These are phyloP conservation scores for Blastobotrys ciferrii DNA, from an alignment of 1,139 yeast species.

Conservation along the genomic window DNA sequence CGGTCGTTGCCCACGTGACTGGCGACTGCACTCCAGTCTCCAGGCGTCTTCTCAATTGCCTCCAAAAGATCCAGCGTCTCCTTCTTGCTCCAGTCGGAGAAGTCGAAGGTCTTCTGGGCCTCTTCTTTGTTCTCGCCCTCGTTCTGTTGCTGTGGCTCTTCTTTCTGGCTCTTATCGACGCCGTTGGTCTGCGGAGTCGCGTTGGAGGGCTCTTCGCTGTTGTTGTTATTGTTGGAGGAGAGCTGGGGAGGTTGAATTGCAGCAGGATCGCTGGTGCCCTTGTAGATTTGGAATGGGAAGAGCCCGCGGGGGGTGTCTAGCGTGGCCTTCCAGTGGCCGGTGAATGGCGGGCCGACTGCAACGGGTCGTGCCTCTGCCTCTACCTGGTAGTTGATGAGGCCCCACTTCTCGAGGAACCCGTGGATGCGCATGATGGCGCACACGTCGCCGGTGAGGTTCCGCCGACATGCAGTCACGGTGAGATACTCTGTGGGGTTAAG, in stretches of 20 bases:
- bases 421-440: slow-evolving; percentile 90
- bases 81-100: slow-evolving; percentile 55
- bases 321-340: slow-evolving; percentile 46
- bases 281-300: slow-evolving; percentile 74
- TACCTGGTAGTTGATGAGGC: slow-evolving; percentile 91
- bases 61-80: slow-evolving; percentile 58
- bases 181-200: not conserved
- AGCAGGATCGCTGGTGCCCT: slow-evolving; percentile 35
- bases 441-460: slow-evolving; percentile 94
- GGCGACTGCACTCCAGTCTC: slow-evolving; percentile 72
- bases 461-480: slow-evolving; percentile 89
- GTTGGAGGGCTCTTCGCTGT: too few species aligned
- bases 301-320: slow-evolving; percentile 93
- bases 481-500: slow-evolving; percentile 90
- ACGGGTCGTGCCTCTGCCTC: slow-evolving; percentile 72
- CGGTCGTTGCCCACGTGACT: slow-evolving; percentile 48
- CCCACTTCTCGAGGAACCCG: slow-evolving; percentile 92
- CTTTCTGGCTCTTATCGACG: not conserved
- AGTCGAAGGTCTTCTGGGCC: slow-evolving; percentile 24
- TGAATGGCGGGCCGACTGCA: slow-evolving; percentile 66
- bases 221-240: not conserved
- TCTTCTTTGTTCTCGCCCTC: slow-evolving; percentile 41
- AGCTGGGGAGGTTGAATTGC: slow-evolving; percentile 19
- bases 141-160: not conserved
- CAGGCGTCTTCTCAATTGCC: slow-evolving; percentile 51